Conservation (phyloP, 2,329 filamentous ascomycete species). For the Clarireedia hainanense region DNA sequence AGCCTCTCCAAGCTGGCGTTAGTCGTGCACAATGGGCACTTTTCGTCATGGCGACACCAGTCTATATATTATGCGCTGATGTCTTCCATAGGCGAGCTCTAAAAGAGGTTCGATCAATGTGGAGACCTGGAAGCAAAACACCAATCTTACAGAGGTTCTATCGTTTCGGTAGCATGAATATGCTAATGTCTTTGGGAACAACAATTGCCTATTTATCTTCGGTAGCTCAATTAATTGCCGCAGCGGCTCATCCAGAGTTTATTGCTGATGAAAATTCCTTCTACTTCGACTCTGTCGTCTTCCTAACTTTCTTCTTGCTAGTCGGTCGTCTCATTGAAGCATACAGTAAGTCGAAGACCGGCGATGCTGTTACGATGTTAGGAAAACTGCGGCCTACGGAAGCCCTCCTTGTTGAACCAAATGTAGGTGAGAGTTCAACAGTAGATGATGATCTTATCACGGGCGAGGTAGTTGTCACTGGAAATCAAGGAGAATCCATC, state of each 20-base stretch:
- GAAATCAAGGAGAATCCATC: constrained; percentile 7
- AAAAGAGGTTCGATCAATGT: constrained; percentile 71
- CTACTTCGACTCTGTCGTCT: constrained; percentile 92
- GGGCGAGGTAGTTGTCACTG: constrained; percentile 1
- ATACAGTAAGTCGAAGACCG: constrained; percentile 86
- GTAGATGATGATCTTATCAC: constrained; percentile 1
- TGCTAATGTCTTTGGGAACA: constrained; percentile 83
- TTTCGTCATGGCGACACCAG: constrained; percentile 73
- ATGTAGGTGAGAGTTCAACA: constrained; percentile 2
- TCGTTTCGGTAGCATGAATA: constrained; percentile 95
- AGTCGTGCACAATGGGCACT: constrained; percentile 72
- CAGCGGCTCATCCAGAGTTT: constrained; percentile 37
- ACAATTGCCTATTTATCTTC: constrained; percentile 83
- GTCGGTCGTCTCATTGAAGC: constrained; percentile 69
- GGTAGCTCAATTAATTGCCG: constrained; percentile 65
- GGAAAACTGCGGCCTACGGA: constrained; percentile 71
- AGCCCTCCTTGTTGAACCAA: constrained; percentile 58
- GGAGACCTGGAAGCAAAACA: constrained; percentile 66
- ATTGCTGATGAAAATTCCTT: constrained; percentile 42
- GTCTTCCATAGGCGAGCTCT: constrained; percentile 73
- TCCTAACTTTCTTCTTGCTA: constrained; percentile 82
- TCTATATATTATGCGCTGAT: constrained; percentile 82
- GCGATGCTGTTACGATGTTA: constrained; percentile 74
- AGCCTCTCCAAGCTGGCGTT: constrained; percentile 63
- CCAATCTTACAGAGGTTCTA: constrained; percentile 71